These are phyloP conservation scores for Salisapilia sapeloensis DNA, from an alignment of 352 stramenopile genomes.

Conservation along the genomic window DNA sequence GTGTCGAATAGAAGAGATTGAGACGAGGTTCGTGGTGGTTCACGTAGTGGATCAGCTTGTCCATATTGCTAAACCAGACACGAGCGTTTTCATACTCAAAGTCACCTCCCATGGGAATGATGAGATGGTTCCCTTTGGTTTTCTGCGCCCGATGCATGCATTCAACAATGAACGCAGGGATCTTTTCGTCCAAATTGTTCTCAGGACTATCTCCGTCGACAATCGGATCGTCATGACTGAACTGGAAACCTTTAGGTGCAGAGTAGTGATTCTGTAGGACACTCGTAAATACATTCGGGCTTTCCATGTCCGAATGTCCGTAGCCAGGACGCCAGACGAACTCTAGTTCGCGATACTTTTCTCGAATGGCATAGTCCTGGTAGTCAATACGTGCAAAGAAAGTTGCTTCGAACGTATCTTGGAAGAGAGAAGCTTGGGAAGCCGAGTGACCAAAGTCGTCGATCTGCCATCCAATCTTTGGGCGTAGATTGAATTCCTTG, in stretches of 20 bases:
- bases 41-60: constrained; percentile 92
- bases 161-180: constrained; percentile 74
- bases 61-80: constrained; percentile 91
- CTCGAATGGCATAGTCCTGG: constrained; percentile 87
- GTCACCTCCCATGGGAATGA: constrained; percentile 88
- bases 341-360: constrained; percentile 79
- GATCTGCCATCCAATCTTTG: constrained; percentile 94
- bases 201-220: constrained; percentile 75
- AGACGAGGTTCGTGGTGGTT: constrained; percentile 79
- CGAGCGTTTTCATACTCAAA: constrained; percentile 87
- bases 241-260: constrained; percentile 58
- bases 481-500: constrained; percentile 86
- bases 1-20: constrained; percentile 94
- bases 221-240: constrained; percentile 35
- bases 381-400: constrained; percentile 98
- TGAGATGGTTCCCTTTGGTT: constrained; percentile 71
- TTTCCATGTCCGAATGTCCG: constrained; percentile 26
- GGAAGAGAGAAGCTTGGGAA: constrained; percentile 86
- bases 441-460: constrained; percentile 92
- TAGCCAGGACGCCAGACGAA: constrained; percentile 90
- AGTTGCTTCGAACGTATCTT: constrained; percentile 90
- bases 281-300: constrained; percentile 73
- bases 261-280: constrained; percentile 77
- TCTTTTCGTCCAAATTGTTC: constrained; percentile 71
- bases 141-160: constrained; percentile 40